These are phyloP conservation scores for Ophiostoma piceae DNA, from an alignment of 2,329 filamentous ascomycete species.

Conservation along the genomic window DNA sequence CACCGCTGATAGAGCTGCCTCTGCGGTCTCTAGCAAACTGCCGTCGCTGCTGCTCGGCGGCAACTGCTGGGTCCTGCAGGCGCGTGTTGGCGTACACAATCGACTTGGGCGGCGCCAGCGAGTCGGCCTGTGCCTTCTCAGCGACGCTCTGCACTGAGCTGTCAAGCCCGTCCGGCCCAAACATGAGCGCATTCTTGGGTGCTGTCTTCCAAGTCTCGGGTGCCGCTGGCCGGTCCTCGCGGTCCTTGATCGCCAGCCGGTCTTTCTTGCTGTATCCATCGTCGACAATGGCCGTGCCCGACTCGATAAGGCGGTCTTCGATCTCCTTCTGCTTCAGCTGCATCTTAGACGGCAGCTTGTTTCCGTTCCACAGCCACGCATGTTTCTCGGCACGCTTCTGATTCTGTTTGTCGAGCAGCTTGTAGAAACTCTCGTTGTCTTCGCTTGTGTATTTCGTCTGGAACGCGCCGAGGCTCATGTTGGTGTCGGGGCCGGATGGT, in stretches of 20 bases:
- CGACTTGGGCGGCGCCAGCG: constrained; percentile 67
- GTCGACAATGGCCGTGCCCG: constrained; percentile 42
- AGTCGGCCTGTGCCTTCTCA: constrained; percentile 63
- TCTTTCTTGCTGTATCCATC: constrained; percentile 52
- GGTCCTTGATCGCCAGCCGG: constrained; percentile 59
- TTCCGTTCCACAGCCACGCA: constrained; percentile 81
- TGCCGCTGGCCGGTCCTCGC: constrained; percentile 62
- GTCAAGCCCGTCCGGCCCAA: constrained; percentile 62
- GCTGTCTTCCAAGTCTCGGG: constrained; percentile 69
- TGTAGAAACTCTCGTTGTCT: constrained; percentile 96
- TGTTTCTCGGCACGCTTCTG: constrained; percentile 77
- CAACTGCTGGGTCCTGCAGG: constrained; percentile 49
- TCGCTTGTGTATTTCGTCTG: constrained; percentile 94
- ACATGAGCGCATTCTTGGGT: constrained; percentile 85
- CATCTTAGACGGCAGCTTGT: constrained; percentile 79
- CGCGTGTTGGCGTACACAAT: constrained; percentile 83
- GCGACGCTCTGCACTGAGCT: constrained; percentile 57
- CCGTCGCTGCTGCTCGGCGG: neutral
- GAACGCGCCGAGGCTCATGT: constrained; percentile 77
- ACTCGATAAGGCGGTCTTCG: constrained; percentile 47
- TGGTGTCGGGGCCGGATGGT: constrained; percentile 54
- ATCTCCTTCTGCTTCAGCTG: constrained; percentile 63
- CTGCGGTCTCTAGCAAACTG: neutral
- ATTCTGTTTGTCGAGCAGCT: constrained; percentile 85
- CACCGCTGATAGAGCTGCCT: constrained; percentile 31